Base-by-base conservation (phyloP, 805 yeast genomes). In the Wickerhamiella sergipiensis region DNA sequence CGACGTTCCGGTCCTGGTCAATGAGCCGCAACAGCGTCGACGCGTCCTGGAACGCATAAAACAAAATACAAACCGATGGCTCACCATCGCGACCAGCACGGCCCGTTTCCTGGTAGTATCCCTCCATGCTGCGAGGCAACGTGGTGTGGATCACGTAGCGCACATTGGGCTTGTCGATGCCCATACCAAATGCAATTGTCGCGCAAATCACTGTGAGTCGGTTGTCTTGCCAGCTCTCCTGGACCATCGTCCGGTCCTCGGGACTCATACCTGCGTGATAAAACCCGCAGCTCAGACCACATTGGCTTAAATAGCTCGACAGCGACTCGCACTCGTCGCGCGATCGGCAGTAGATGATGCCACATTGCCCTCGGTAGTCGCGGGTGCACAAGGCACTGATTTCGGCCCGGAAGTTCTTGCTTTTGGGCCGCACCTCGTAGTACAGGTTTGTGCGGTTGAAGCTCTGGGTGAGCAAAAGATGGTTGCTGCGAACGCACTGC, bases 181-280 rank as follows among this genome's bases (percentile, higher is more conserved):
- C 98, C 98, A 92, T 92, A 24, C 98, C 98, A 73, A 92, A 92
- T 0, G 98, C 98, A 60, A 92, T 84, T 0, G 98, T 92, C 0
- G 98, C 98, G 69, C 97, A 90, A 13, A 92, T 88, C 1, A 89
- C 83, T 61, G 81, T 83, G 21, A 82, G 68, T 19, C 66, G 64
- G 50, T 83, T 82, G 1, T 68, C 62, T 64, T 92, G 98, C 98
- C 98, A 92, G 31, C 68, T 71, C 21, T 70, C 70, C 65, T 92
- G 98, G n/a, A 87, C 79, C 2, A 64, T 56, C 19, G 77, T 67
- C 53, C 97, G 72, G 29, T 82, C 87, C 13, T 83, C 84, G 0
- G 89, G 74, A 9, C 75, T 71, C 92, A 92, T 80, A n/a, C 97
- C 97, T 0, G 97, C 97, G 68, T 92, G 98, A 63, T 92, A 92